Conservation (phyloP, 768 basidiomycete genomes). For the Tulasnella sp. region DNA sequence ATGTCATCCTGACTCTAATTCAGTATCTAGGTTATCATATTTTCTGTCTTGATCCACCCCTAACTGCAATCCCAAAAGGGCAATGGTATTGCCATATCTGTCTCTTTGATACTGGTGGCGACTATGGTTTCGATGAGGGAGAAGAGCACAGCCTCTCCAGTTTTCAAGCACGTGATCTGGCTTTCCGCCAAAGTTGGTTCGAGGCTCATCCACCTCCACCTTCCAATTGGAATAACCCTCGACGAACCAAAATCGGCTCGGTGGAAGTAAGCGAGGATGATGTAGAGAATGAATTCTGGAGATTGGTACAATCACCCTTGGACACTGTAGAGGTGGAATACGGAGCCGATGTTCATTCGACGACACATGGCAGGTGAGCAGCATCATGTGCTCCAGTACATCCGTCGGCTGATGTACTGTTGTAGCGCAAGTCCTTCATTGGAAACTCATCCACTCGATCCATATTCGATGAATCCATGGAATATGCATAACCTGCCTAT, state of each 20-base stretch:
- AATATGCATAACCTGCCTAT: constrained; percentile 97
- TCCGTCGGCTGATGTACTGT: constrained; percentile 3
- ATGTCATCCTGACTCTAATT: constrained; percentile 12
- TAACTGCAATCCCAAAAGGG: constrained; percentile 73
- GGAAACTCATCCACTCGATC: constrained; percentile 81
- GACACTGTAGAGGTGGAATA: constrained; percentile 98
- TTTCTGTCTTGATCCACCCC: constrained; percentile 88
- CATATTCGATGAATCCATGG: constrained; percentile 87
- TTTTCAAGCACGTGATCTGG: constrained; percentile 82
- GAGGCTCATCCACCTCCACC: constrained; percentile 49
- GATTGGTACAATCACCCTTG: constrained; percentile 72
- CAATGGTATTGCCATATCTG: constrained; percentile 96
- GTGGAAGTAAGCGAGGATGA: constrained; percentile 70
- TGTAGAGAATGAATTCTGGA: constrained; percentile 93
- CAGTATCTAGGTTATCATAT: constrained; percentile 72
- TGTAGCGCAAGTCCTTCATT: constrained; percentile 85
- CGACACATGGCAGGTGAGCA: constrained; percentile 85
- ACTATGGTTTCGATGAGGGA: constrained; percentile 97
- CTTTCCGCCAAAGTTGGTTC: constrained; percentile 86
- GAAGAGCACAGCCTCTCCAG: constrained; percentile 86
- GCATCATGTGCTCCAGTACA: background rate
- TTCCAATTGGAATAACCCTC: constrained; percentile 32
- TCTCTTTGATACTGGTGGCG: constrained; percentile 79
- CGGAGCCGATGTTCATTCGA: constrained; percentile 97
- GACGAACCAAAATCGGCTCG: constrained; percentile 39